Conservation (phyloP, 768 basidiomycete genomes). For the Aureoboletus auriporus region DNA sequence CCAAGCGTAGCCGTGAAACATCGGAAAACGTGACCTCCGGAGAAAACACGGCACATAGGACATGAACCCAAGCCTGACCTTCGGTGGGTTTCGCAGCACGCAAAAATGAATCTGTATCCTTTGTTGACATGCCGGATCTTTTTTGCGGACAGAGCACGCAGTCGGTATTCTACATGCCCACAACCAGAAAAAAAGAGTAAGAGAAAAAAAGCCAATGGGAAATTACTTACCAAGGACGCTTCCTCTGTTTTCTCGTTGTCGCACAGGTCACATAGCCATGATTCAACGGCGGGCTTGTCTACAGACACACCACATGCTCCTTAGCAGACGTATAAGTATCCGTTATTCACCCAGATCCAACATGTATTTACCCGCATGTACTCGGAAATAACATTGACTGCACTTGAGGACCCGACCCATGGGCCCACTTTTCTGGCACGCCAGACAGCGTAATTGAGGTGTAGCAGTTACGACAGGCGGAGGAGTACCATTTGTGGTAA, state of each 20-base stretch:
- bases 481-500: constrained; percentile 52
- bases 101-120: constrained; percentile 60
- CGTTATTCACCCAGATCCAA: not conserved
- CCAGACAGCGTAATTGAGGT: constrained; percentile 68
- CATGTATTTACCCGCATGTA: constrained; percentile 62
- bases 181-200: not conserved
- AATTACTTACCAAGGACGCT: constrained; percentile 64
- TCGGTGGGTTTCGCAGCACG: constrained; percentile 87
- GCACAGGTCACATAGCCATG: constrained; percentile 88
- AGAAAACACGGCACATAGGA: constrained; percentile 84
- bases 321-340: constrained; percentile 24
- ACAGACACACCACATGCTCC: constrained; percentile 67
- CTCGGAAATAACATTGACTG: constrained; percentile 70
- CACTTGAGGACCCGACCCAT: constrained; percentile 78
- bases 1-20: constrained; percentile 64
- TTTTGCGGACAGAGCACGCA: constrained; percentile 79
- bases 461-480: constrained; percentile 52
- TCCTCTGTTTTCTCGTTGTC: constrained; percentile 79
- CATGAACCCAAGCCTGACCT: constrained; percentile 89
- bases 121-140: constrained; percentile 33
- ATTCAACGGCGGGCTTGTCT: constrained; percentile 58
- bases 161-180: constrained; percentile 56
- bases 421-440: constrained; percentile 73
- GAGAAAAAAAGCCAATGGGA: not conserved
- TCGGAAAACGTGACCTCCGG: constrained; percentile 85